Base-by-base conservation (phyloP, 306 rosid species). In the Citrullus mucosospermus region DNA sequence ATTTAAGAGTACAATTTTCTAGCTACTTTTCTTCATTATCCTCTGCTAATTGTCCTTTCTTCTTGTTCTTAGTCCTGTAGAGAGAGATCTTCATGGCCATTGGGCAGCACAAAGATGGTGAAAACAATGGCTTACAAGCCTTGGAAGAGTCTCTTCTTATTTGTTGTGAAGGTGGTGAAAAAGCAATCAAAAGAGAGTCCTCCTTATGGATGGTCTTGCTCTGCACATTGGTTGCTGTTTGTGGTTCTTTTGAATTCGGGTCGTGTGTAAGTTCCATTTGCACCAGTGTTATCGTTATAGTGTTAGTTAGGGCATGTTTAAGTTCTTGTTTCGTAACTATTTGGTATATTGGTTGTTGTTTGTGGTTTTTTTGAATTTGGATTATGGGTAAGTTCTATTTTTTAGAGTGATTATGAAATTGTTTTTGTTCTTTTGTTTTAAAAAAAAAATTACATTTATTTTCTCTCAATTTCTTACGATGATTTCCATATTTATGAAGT, bases 181-280 rank as follows among this genome's bases (percentile, higher is more conserved):
- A 13, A 17, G 50, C 20, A 6, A 1, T 66, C 30, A 66, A 38
- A 67, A 67, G 32, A 39, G 74, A 67, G 32, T 8, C 74, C 74
- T 18, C 74, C 32, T 38, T 67, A 5, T 86, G 90, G 81, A 90
- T 91, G 96, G 96, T 91, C 78, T 78, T 91, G 63, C 80, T 93
- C 11, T 83, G 92, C 82, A 93, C 98, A 17, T 81, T 80, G 56
- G 93, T 91, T 82, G 89, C 92, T 60, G 96, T 91, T 84, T 88
- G 89, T 85, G 98, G 97, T 61, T 93, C 98, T 30, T 91, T 90
- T 39, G 86, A 90, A 43, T 93, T 93, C 70, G 98, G 98, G 85
- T 91, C 93, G 28, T 93, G 97, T 86, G 93, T 93, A 80, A 82
- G 95, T 84, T 80, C 20, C 9, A 41, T 65, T 57, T 22, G 15